Evolutionary conservation across 2,329 filamentous ascomycete species (phyloP).

Genomic region (Pestalotiopsis sp.): DNA sequence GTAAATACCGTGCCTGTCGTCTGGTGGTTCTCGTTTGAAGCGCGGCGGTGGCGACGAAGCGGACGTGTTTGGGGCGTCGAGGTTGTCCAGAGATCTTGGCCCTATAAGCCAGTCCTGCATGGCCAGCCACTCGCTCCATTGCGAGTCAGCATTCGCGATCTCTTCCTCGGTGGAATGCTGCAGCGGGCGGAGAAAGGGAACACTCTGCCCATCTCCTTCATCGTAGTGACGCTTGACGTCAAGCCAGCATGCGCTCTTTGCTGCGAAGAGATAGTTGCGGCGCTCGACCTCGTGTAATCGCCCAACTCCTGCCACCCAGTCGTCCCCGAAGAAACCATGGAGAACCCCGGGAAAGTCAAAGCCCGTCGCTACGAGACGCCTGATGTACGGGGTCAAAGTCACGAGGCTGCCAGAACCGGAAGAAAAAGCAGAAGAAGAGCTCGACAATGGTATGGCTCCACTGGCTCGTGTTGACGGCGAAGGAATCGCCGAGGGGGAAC

Average conservation of each 20-base stretch:
- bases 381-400: constrained; percentile 85
- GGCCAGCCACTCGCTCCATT: constrained; percentile 92
- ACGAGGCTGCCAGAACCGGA: constrained; percentile 43
- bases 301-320: constrained; percentile 81
- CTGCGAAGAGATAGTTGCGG: constrained; percentile 91
- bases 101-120: constrained; percentile 82
- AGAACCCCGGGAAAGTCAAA: constrained; percentile 87
- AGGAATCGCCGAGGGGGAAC: constrained; percentile 37
- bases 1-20: background rate
- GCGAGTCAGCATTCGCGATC: constrained; percentile 78
- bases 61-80: background rate
- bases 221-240: constrained; percentile 91
- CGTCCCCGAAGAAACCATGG: constrained; percentile 95
- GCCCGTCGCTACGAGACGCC: constrained; percentile 86
- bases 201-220: constrained; percentile 77
- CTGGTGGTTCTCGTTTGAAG: background rate
- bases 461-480: constrained; percentile 26
- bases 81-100: constrained; percentile 7
- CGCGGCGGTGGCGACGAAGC: background rate
- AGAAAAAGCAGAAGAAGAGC: constrained; percentile 13
- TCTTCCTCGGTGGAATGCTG: constrained; percentile 76
- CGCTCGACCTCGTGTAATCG: constrained; percentile 86
- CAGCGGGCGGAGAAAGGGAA: constrained; percentile 87
- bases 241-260: constrained; percentile 90
- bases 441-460: constrained; percentile 30